Evolutionary conservation across 116 monocot genomes (phyloP), one percentile per base, ranked within the genome.

Genomic region (Trichopus zeylanicus): DNA sequence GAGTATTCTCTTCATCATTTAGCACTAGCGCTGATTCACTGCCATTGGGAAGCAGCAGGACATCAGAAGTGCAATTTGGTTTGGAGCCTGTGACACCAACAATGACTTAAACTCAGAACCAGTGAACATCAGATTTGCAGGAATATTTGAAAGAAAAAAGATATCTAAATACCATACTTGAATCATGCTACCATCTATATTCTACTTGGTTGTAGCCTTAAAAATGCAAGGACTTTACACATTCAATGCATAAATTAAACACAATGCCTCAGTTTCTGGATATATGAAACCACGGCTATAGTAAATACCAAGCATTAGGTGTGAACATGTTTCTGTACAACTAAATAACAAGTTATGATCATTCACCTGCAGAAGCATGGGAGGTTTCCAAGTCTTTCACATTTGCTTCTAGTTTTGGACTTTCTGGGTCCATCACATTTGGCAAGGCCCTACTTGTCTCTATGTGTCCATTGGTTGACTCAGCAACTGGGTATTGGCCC

Each of bases 361-460:
- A 30, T 27, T 56, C 31, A 83, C 83, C 83, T 78, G 70, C 5
- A 21, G 22, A 4, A 55, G 34, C 22, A 33, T 67, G 53, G 51
- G 37, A 53, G 10, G 22, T 25, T 8, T 64, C 59, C 20, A 48
- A n/a, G n/a, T 19, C 53, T 60, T 59, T 53, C 29, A 25, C 35
- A 80, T 57, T 31, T 4, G 47, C 25, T 16, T n/a, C 57, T 26
- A 33, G 26, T 24, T 55, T 70, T 31, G 59, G 55, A 55, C 63
- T 67, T 8, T 23, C 60, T 56, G 48, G 30, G 60, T 73, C 63
- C 26, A 26, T 42, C 67, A 55, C 35, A 6, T 54, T 19, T 5
- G 34, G 56, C 7, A 30, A 64, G 13, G 51, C 24, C 10, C 27
- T 47, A 7, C 34, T 56, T 31, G 51, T 57, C 70, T 65, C 73